Evolutionary conservation across 306 rosid genomes (phyloP), one percentile per base, ranked within the genome.

Genomic region (Cucumis hystrix): DNA sequence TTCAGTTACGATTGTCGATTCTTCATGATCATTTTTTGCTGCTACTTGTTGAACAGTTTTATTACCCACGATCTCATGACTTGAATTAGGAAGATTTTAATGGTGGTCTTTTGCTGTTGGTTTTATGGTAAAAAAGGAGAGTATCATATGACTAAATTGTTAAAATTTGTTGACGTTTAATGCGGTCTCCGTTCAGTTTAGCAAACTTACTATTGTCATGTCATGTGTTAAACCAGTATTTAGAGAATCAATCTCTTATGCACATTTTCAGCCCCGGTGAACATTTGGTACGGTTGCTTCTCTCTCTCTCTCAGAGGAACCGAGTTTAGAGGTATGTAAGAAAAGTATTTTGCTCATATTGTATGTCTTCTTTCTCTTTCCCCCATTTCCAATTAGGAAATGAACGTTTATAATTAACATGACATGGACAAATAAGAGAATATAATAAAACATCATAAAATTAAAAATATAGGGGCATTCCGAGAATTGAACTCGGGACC

Each of bases 401-500:
- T 4, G 33, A 7, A 33, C 6, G 8, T 11, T 62, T 28, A 61
- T 28, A 6, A 62, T 11, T 28, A 62, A 28, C 1, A 30, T 13
- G 39, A 64, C 43, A 37, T 18, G 15, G 49, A 33, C 18, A 15
- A 14, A 33, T 63, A 13, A 2, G 64, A 25, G 20, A 62, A 30
- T 2, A 59, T 21, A 35, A 11, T 59, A 64, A 64, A 64, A 40
- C 20, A 62, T 10, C 30, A 21, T 13, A 49, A 5, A 1, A 5
- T 43, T 9, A 10, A 40, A 43, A 33, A 7, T 15, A 0, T 1
- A 0, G 79, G 79, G 79, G 70, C 79, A 76, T 76, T 76, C 79
- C 70, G 58, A 76, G 70, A 76, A 59, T 76, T 25, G 65, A 60
- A 60, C 65, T 23, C 65, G 18, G 37, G 66, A 60, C 74, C 55